Base-by-base conservation (phyloP, 192 early-diverging fungal species). In the Rhizoclosmatium sp. region DNA sequence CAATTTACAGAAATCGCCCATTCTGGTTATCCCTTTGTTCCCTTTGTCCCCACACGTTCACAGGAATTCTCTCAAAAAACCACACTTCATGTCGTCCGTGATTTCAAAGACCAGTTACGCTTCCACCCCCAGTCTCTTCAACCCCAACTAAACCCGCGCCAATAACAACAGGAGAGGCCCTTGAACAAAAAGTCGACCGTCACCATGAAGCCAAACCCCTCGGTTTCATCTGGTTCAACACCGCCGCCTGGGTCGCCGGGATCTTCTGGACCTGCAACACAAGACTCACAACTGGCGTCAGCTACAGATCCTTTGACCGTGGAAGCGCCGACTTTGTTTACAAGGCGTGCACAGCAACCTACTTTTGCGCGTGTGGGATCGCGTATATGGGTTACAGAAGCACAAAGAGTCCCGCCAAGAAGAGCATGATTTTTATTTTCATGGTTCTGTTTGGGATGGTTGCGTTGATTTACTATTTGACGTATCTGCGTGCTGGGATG, bases 291-390 rank as follows among this genome's bases (percentile, higher is more conserved):
- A 56, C 56, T 5, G 47, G 66, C 47, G 21, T 23, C 46, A 31
- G 54, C 0, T 7, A 42, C 2, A 74, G 65, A 73, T 31, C 39
- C 2, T 74, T 79, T 68, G 60, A 83, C 64, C 78, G 82, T 44
- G 78, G 78, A 12, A 40, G 44, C 47, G 48, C 82, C 51, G 82
- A 83, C 48, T 65, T 45, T 69, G 62, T 49, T 40, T 83, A 83
- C 75, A 58, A 61, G 54, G 71, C 49, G 14, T 47, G 19, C 58
- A 73, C 73, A 4, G 60, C 59, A 40, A 66, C 59, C 19, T 83
- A 81, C 71, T 23, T 54, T 3, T 21, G 75, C 42, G 78, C 71
- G 14, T 21, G 9, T 48, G 31, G 46, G 10, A 81, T 81, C 47
- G 78, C 73, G 10, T 71, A 59, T 56, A 40, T 82, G n/a, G 81